Evolutionary conservation across 2,329 filamentous ascomycete genomes (phyloP).

Genomic region (Beauveria pseudobassiana): DNA sequence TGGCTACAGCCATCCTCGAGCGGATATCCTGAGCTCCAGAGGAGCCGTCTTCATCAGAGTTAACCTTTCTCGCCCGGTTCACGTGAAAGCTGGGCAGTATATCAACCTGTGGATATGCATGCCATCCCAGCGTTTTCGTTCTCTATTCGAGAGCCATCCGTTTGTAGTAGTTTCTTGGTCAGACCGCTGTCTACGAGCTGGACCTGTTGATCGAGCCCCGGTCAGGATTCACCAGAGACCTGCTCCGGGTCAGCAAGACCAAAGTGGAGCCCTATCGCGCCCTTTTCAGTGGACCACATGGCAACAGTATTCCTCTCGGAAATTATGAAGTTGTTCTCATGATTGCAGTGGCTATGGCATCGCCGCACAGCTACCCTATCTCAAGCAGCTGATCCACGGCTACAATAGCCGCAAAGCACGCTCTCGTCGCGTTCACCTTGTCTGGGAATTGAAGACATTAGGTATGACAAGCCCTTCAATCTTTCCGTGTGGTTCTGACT

Average conservation of each 20-base stretch:
- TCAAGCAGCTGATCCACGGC: conserved; percentile 27
- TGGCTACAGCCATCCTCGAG: not conserved
- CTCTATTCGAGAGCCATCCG: not conserved
- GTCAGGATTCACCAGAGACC: not conserved
- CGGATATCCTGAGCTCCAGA: not conserved
- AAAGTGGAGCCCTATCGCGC: conserved; percentile 12
- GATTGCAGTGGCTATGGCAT: conserved; percentile 28
- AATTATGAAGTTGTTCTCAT: conserved; percentile 26
- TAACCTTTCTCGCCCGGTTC: not conserved
- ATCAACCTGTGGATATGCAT: not conserved
- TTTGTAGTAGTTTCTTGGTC: not conserved
- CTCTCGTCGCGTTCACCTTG: conserved; percentile 24
- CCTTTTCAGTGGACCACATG: conserved; percentile 26
- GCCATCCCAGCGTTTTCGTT: not conserved
- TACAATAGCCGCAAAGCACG: conserved; percentile 23
- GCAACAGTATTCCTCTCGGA: conserved; percentile 19
- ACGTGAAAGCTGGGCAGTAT: not conserved
- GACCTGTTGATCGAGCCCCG: not conserved
- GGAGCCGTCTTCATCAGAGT: not conserved
- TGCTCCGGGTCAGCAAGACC: not conserved
- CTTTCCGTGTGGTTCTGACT: not conserved
- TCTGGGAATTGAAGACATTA: conserved; percentile 24
- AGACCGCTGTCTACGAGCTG: not conserved
- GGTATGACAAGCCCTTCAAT: conserved; percentile 11
- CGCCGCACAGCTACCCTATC: conserved; percentile 24